Evolutionary conservation across 2,329 filamentous ascomycete genomes (phyloP).

Genomic region (Macrophomina tecta): DNA sequence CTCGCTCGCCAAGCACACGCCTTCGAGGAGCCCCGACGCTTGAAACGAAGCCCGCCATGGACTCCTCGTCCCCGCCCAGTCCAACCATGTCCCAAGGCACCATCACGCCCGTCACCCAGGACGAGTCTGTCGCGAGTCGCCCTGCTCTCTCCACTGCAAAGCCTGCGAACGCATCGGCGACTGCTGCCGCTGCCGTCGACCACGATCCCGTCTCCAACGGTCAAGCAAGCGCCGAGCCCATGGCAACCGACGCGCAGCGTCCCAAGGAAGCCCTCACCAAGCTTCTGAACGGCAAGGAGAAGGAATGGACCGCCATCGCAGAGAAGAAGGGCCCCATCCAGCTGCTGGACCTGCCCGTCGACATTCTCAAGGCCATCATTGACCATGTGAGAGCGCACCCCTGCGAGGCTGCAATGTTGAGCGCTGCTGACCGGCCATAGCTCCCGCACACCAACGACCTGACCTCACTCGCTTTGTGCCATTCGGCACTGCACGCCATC

Average conservation of each 20-base stretch:
- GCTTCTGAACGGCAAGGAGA: constrained; percentile 57
- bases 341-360: constrained; percentile 77
- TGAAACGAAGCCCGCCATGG: constrained; percentile 35
- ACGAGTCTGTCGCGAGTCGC: constrained; percentile 32
- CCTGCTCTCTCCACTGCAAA: constrained; percentile 14
- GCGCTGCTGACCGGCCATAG: constrained; percentile 49
- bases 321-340: constrained; percentile 63
- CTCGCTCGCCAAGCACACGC: constrained; percentile 26
- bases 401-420: constrained; percentile 2
- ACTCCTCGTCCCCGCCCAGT: constrained; percentile 38
- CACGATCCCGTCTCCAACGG: constrained; percentile 9
- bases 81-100: constrained; percentile 37
- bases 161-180: not conserved
- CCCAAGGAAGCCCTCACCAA: constrained; percentile 46
- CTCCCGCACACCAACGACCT: constrained; percentile 83
- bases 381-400: constrained; percentile 64
- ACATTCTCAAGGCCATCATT: constrained; percentile 78
- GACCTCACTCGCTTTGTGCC: constrained; percentile 76
- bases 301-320: constrained; percentile 42
- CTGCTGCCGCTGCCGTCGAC: constrained; percentile 6
- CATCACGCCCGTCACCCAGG: constrained; percentile 38
- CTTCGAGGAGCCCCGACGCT: constrained; percentile 25
- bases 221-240: constrained; percentile 19
- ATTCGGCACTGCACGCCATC: constrained; percentile 76
- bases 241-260: constrained; percentile 20